Evolutionary conservation across 2,329 filamentous ascomycete genomes (phyloP), one percentile per base, ranked within the genome.

Genomic region (Ceratocystiopsis minuta): DNA sequence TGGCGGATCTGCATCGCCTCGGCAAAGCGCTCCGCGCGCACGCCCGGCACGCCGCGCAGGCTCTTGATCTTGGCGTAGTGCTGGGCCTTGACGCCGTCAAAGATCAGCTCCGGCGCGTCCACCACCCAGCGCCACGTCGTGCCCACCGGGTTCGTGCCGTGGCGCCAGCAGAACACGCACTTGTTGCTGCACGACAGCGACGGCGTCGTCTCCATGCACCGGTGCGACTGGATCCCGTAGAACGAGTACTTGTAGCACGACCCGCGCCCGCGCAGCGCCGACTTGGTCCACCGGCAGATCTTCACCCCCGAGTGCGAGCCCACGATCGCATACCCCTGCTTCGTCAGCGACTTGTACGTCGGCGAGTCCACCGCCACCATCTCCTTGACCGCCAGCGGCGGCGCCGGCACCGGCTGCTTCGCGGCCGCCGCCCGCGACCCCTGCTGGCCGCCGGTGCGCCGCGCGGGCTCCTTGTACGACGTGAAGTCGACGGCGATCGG

Each of bases 11-110:
- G 72, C 79, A 95, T 85, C 0, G 87, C 88, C 63, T 96, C 90
- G 7, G 80, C 76, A 54, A 93, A 96, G 4, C 90, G 73, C 59
- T 96, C 88, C 1, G 87, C 83, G 12, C 88, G 74, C 4, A 96
- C 85, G 6, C 90, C 90, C 0, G 90, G 88, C 1, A 96, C 83
- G 41, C 88, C 90, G 40, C 84, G 81, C 68, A 96, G 72, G 80
- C 92, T 90, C 60, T 93, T 93, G 62, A 96, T 96, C 62, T 96
- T 96, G 55, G 88, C 79, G 66, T 95, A 95, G 60, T 96, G 90
- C 15, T 80, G 82, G 45, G 79, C 78, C 57, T 92, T 94, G 48
- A 94, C 85, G 39, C 88, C 88, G 34, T 80, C 65, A 55, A 95
- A 94, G 51, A 96, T 93, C 52, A 86, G 60, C 18, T 94, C 80